Percentiles rank a stretch among this genome's conserved stretches.
phyloP scores from a whole-genome alignment of 306 rosid species.

The Corylus heterophylla region DNA sequence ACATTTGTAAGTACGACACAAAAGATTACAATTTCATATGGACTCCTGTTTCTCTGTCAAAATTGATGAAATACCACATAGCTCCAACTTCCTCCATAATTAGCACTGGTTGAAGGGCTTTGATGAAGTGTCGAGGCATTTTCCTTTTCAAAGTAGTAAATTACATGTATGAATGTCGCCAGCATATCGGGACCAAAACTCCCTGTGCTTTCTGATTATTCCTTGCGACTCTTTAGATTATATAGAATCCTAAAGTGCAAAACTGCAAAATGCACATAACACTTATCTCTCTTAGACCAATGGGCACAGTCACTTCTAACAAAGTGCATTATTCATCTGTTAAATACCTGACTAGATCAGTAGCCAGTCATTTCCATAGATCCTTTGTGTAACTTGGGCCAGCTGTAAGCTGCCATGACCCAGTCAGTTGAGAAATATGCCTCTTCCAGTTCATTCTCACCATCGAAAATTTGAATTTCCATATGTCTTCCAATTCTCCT shows the following conservation, averaged over 20 bases:
- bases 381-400: not conserved
- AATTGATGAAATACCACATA: not conserved
- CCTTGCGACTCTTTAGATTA: not conserved
- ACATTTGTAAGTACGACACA: not conserved
- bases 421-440: not conserved
- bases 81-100: not conserved
- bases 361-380: not conserved
- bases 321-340: not conserved
- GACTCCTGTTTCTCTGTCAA: not conserved
- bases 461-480: slow-evolving; percentile 41
- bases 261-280: not conserved
- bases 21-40: not conserved
- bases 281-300: not conserved
- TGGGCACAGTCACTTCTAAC: not conserved
- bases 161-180: not conserved
- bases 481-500: slow-evolving; percentile 44
- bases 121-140: not conserved
- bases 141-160: not conserved
- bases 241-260: not conserved
- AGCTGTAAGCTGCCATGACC: not conserved
- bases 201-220: not conserved
- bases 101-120: not conserved
- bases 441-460: slow-evolving; percentile 10
- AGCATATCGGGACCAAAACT: not conserved
- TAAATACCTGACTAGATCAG: not conserved